These are phyloP conservation scores for Myxozyma monticola DNA, from an alignment of 805 yeast species.

Conservation along the genomic window DNA sequence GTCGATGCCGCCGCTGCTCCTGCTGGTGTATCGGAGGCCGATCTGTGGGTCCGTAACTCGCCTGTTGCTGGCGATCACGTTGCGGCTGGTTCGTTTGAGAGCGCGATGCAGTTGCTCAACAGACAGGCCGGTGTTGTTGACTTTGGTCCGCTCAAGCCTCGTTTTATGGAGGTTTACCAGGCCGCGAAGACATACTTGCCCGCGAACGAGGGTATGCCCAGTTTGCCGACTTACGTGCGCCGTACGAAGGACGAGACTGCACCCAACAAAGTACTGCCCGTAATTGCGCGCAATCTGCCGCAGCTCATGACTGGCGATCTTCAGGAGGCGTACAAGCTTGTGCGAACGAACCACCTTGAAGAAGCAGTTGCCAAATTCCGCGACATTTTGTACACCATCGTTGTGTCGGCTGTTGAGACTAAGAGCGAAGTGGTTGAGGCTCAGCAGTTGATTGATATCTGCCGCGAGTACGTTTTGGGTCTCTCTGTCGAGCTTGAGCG, in stretches of 20 bases:
- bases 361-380: slow-evolving; percentile 81
- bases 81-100: slow-evolving; percentile 95
- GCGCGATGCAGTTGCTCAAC: slow-evolving; percentile 88
- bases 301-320: slow-evolving; percentile 58
- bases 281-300: slow-evolving; percentile 66
- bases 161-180: slow-evolving; percentile 83
- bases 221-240: slow-evolving; percentile 68
- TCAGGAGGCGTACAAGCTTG: slow-evolving; percentile 74
- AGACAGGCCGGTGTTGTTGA: slow-evolving; percentile 84
- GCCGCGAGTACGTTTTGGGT: slow-evolving; percentile 90
- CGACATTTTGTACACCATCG: slow-evolving; percentile 69
- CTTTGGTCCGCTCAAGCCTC: slow-evolving; percentile 80
- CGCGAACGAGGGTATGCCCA: slow-evolving; percentile 70
- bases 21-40: slow-evolving; percentile 54
- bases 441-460: slow-evolving; percentile 63
- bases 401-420: slow-evolving; percentile 67
- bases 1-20: slow-evolving; percentile 50
- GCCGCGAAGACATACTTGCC: slow-evolving; percentile 74
- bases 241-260: slow-evolving; percentile 57
- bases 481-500: slow-evolving; percentile 87
- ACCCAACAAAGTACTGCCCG: slow-evolving; percentile 56
- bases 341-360: slow-evolving; percentile 79
- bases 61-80: slow-evolving; percentile 87
- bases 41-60: slow-evolving; percentile 83
- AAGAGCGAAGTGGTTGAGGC: slow-evolving; percentile 79